Evolutionary conservation across 2,329 filamentous ascomycete species (phyloP), one percentile per base, ranked within the genome.

Genomic region (Chaetomiaceae sp.): DNA sequence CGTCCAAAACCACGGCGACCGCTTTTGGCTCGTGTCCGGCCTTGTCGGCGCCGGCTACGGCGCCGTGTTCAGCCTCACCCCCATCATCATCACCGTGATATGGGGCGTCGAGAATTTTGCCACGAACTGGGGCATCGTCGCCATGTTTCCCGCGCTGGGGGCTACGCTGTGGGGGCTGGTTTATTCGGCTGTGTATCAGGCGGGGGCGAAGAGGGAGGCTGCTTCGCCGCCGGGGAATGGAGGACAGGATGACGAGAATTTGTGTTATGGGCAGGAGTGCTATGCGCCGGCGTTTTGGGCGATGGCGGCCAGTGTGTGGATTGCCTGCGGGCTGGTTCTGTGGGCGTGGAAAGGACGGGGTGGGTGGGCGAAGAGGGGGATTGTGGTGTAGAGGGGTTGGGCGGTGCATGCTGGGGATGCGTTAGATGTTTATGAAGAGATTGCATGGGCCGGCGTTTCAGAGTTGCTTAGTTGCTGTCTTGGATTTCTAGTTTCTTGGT

Each of bases 51-150:
- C 91, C 1, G 94, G 94, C 40, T 97, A 99, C 66, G 94, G 94
- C 40, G 91, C 91, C 29, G 83, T 91, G 20, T 99, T 97, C 74
- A 88, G 84, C 44, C 79, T 97, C 6, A 88, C 88, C 0, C 94
- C 94, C 2, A 91, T 97, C 60, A 89, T 97, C 53, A 87, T 96
- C 62, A 90, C 86, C n/a, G 91, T 96, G 9, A 92, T 99, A 42
- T 99, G 94, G 94, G 94, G 94, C 23, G 91, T 96, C 0, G 91
- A 97, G 74, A 99, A 97, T 68, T 97, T 99, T 67, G 94, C 90
- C 54, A 99, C 94, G 0, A 97, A 99, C 64, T 99, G 92, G 84
- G 94, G 94, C 9, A 91, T 97, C 57, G 84, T 97, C 7, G 91
- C 91, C 38, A 94, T 95, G 77, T 85, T 92, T 53, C 94, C 94